Conservation (phyloP, 805 yeast species). For the Candida morakotiae region DNA sequence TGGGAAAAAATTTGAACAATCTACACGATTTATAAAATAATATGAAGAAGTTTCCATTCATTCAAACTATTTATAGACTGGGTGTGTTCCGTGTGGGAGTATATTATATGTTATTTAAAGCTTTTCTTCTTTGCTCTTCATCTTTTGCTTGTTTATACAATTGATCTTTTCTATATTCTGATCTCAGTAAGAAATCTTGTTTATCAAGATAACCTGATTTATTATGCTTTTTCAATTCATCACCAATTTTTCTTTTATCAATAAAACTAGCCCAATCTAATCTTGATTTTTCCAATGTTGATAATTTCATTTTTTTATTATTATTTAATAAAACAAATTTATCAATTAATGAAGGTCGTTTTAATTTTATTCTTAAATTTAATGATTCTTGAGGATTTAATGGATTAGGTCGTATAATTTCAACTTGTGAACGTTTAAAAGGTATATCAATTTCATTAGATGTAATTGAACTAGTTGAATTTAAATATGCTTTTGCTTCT, state of each 20-base stretch:
- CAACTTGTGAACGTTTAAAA: slow-evolving; percentile 24
- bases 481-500: slow-evolving; percentile 79
- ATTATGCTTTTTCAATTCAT: slow-evolving; percentile 75
- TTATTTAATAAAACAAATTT: slow-evolving; percentile 64
- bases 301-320: slow-evolving; percentile 66
- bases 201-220: slow-evolving; percentile 89
- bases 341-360: slow-evolving; percentile 72
- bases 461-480: slow-evolving; percentile 42
- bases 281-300: slow-evolving; percentile 88
- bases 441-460: slow-evolving; percentile 6
- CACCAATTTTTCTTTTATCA: slow-evolving; percentile 77
- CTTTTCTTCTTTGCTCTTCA: slow-evolving; percentile 20
- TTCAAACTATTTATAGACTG: no score
- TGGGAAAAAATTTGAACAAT: background rate
- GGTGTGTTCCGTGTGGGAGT: no score
- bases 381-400: slow-evolving; percentile 25
- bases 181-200: slow-evolving; percentile 82
- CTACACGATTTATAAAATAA: background rate
- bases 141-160: slow-evolving; percentile 43
- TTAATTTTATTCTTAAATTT: slow-evolving; percentile 53
- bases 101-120: background rate
- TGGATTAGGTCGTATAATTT: slow-evolving; percentile 28
- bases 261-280: slow-evolving; percentile 95
- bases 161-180: slow-evolving; percentile 55
- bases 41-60: no score